A percentile compares a stretch with the other conserved stretches of the same genome.
Conservation (phyloP, 2,329 filamentous ascomycete genomes). For the Aphanocladium album region DNA sequence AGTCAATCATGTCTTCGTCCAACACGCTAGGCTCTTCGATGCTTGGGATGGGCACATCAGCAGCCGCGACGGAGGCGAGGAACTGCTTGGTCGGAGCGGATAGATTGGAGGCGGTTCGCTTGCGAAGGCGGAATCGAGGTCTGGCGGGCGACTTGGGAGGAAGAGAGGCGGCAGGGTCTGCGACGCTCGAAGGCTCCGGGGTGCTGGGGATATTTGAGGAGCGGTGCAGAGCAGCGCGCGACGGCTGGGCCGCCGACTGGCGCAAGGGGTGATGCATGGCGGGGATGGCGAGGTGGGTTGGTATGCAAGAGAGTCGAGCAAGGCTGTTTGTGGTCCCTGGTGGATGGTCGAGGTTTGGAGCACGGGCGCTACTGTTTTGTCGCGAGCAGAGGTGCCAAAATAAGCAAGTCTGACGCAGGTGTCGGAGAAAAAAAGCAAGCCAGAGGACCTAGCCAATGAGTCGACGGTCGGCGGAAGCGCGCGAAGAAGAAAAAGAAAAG, state of each 20-base stretch:
- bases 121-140: conserved; percentile 51
- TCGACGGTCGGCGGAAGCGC: background rate
- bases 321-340: conserved; percentile 1
- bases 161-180: conserved; percentile 30
- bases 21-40: conserved; percentile 51
- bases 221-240: conserved; percentile 35
- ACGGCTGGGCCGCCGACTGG: conserved; percentile 40
- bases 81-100: conserved; percentile 60
- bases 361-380: conserved; percentile 5
- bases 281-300: background rate
- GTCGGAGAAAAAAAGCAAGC: conserved; percentile 9
- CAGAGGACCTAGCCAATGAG: conserved; percentile 1
- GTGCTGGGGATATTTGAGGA: conserved; percentile 33
- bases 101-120: conserved; percentile 48
- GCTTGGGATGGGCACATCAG: conserved; percentile 59
- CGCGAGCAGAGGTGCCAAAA: background rate
- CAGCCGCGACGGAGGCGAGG: conserved; percentile 61
- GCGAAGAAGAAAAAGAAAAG: background rate
- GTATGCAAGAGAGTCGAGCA: conserved; percentile 5
- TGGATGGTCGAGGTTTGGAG: background rate
- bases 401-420: conserved; percentile 12
- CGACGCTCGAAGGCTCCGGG: conserved; percentile 42
- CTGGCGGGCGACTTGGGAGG: conserved; percentile 38
- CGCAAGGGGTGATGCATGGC: conserved; percentile 31
- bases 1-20: conserved; percentile 41